phyloP scores from a whole-genome alignment of 768 basidiomycete species.

The Phlegmacium glaucopus region DNA sequence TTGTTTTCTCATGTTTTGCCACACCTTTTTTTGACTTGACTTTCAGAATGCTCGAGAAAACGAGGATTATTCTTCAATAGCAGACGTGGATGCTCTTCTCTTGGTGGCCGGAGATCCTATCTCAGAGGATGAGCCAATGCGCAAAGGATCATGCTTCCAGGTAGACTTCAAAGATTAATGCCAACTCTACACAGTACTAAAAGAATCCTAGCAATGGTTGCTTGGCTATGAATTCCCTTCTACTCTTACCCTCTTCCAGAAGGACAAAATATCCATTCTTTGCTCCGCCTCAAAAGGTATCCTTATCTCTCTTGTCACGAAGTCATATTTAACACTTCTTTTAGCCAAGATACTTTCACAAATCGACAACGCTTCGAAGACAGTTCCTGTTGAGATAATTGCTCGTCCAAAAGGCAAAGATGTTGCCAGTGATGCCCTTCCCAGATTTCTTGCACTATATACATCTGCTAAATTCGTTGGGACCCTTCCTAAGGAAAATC shows the following conservation, averaged over 20 bases:
- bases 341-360: constrained; percentile 86
- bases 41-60: constrained; percentile 61
- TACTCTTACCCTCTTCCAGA: constrained; percentile 82
- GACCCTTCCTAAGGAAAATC: constrained; percentile 76
- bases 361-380: constrained; percentile 52
- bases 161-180: constrained; percentile 33
- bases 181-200: constrained; percentile 11
- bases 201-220: constrained; percentile 76
- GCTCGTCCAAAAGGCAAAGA: constrained; percentile 82
- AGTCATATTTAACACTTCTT: constrained; percentile 6
- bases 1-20: neutral
- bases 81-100: constrained; percentile 65
- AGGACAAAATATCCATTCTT: constrained; percentile 71
- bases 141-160: constrained; percentile 90
- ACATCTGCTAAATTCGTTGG: constrained; percentile 66
- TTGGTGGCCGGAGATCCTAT: constrained; percentile 76
- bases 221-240: constrained; percentile 98
- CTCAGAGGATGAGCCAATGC: constrained; percentile 84
- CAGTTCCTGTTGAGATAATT: constrained; percentile 71
- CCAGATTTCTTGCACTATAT: constrained; percentile 63
- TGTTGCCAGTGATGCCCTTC: constrained; percentile 66
- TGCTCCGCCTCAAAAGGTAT: constrained; percentile 89
- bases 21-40: constrained; percentile 7
- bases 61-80: constrained; percentile 69
- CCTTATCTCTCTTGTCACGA: constrained; percentile 1